phyloP scores from a whole-genome alignment of 1,139 yeast species.

The Candida sp. region DNA sequence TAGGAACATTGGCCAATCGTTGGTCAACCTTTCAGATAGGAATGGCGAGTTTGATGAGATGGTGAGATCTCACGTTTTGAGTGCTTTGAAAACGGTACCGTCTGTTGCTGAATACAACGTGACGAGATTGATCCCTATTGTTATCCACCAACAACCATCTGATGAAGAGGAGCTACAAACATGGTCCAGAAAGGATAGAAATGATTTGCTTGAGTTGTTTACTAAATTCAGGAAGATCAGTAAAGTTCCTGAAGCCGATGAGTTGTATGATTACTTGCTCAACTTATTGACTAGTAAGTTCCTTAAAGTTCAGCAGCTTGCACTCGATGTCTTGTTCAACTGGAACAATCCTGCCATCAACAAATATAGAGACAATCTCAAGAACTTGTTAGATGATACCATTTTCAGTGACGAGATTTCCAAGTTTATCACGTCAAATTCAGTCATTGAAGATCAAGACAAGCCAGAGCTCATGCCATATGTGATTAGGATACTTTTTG shows the following conservation, averaged over 20 bases:
- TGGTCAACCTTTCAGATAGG: slow-evolving; percentile 23
- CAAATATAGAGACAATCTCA: slow-evolving; percentile 76
- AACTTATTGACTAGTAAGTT: slow-evolving; percentile 66
- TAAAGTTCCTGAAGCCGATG: slow-evolving; percentile 52
- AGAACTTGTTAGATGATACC: slow-evolving; percentile 80
- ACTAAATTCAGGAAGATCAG: slow-evolving; percentile 68
- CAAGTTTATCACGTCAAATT: slow-evolving; percentile 53
- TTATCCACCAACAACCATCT: slow-evolving; percentile 33
- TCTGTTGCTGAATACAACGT: slow-evolving; percentile 69
- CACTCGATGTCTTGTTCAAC: slow-evolving; percentile 73
- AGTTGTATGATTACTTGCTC: slow-evolving; percentile 57
- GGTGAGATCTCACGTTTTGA: slow-evolving; percentile 13
- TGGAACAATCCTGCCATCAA: slow-evolving; percentile 61
- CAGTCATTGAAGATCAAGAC: slow-evolving; percentile 62
- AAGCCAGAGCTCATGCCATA: slow-evolving; percentile 66
- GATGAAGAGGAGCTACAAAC: slow-evolving; percentile 20
- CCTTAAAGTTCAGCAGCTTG: slow-evolving; percentile 68
- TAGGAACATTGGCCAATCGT: slow-evolving; percentile 26
- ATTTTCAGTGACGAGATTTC: slow-evolving; percentile 85
- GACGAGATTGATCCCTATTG: slow-evolving; percentile 56
- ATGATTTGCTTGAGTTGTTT: slow-evolving; percentile 63
- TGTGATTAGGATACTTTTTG: slow-evolving; percentile 80
- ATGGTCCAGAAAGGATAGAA: slow-evolving; percentile 70
- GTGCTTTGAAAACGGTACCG: slow-evolving; percentile 43
- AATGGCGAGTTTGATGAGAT: slow-evolving; percentile 29